phyloP scores from a whole-genome alignment of 805 yeast species.

The Kluyveromyces aestuarii region DNA sequence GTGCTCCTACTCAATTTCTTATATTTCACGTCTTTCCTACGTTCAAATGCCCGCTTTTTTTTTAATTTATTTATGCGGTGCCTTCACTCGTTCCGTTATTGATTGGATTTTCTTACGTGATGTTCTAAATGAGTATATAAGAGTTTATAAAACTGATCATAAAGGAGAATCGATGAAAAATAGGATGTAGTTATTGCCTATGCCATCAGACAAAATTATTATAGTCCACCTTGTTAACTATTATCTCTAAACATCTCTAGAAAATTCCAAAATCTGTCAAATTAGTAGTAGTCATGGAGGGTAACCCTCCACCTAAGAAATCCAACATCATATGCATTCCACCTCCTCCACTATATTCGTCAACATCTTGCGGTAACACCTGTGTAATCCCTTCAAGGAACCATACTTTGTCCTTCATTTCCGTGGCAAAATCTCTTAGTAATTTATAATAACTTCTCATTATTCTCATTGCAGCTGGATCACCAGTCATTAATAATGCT shows the following conservation, averaged over 20 bases:
- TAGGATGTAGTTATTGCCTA: no score
- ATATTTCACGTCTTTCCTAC: background rate
- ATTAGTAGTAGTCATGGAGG: conserved; percentile 38
- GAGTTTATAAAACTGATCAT: no score
- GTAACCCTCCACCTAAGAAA: conserved; percentile 63
- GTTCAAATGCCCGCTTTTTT: no score
- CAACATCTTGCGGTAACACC: conserved; percentile 86
- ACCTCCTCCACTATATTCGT: conserved; percentile 83
- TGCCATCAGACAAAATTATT: background rate
- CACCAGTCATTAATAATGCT: conserved; percentile 73
- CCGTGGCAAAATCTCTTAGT: conserved; percentile 71
- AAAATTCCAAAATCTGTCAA: conserved; percentile 19
- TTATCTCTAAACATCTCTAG: background rate
- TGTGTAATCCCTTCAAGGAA: conserved; percentile 85
- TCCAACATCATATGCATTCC: conserved; percentile 91
- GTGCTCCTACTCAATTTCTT: background rate
- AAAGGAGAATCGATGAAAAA: no score
- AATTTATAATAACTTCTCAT: conserved; percentile 83
- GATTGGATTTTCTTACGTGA: no score
- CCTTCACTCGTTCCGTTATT: no score
- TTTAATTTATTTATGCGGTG: no score
- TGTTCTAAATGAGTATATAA: no score
- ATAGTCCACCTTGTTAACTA: background rate
- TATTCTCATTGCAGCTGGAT: conserved; percentile 79
- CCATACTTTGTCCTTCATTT: conserved; percentile 88